Evolutionary conservation across 1,139 yeast species (phyloP), one percentile per base, ranked within the genome.

Genomic region (Kodamaea plutei): DNA sequence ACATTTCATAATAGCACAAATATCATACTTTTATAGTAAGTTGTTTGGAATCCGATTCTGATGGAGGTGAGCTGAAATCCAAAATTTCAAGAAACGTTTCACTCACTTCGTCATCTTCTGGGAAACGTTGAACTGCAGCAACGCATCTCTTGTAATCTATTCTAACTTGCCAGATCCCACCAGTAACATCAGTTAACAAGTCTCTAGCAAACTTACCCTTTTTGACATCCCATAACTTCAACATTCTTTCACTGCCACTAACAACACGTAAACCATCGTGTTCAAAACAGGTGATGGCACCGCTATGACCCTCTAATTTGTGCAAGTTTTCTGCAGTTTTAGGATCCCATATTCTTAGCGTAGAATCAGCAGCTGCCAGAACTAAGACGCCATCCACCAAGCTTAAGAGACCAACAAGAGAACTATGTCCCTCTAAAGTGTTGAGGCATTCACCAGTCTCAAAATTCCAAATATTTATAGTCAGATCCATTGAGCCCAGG

Each of bases 361-460:
- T 81, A 1, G 94, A 77, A 54, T 91, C 98, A 0, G 97, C 97
- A 1, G 97, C 97, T 0, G 96, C 98, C 23, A 95, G 83, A 2
- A 91, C 95, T n/a, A 91, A 66, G 25, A 78, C 79, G 13, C 82
- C 79, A 25, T 84, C 79, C 6, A 87, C 80, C 15, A 89, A 69
- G 28, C 84, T 88, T 20, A 93, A 66, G 14, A 91, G 63, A 0
- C 98, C 98, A 13, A 91, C 98, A 13, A 91, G 62, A 9, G 93
- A 84, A 0, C 87, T 79, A 55, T 91, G 98, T 0, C 96, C 96
- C 37, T 78, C 84, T 23, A 85, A 60, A 1, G 84, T 72, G 34
- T 75, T 67, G 17, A 84, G 52, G 25, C 81, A 64, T 28, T 76
- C 70, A 8, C 96, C 96, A 18, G 81, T 71, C 42, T 73, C 78